Percentiles rank a stretch among this genome's conserved stretches.
These are phyloP conservation scores for Yarrowia galli DNA, from an alignment of 1,139 yeast species.

Conservation along the genomic window DNA sequence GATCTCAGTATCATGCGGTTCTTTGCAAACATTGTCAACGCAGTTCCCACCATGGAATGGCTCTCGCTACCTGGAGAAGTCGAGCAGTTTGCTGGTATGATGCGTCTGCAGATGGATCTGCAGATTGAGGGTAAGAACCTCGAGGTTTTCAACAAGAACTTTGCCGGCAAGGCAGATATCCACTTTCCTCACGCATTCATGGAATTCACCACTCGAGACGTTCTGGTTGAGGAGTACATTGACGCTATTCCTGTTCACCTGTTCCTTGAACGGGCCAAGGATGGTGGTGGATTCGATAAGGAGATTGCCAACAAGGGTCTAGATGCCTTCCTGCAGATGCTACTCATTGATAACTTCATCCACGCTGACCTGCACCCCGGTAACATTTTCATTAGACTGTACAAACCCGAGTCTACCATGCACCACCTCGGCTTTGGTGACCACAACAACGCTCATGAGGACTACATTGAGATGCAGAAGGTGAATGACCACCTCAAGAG, in stretches of 20 bases:
- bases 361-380: slow-evolving; percentile 98
- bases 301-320: slow-evolving; percentile 86
- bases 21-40: slow-evolving; percentile 73
- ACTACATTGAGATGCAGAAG: slow-evolving; percentile 44
- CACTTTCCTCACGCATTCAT: slow-evolving; percentile 83
- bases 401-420: slow-evolving; percentile 46
- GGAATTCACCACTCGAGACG: slow-evolving; percentile 69
- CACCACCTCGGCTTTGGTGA: slow-evolving; percentile 43
- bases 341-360: slow-evolving; percentile 87
- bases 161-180: slow-evolving; percentile 64
- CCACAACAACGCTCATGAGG: slow-evolving; percentile 43
- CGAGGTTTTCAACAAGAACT: slow-evolving; percentile 69
- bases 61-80: slow-evolving; percentile 93
- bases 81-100: slow-evolving; percentile 80
- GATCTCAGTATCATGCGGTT: slow-evolving; percentile 84
- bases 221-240: slow-evolving; percentile 85
- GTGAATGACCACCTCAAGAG: slow-evolving; percentile 50
- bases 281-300: slow-evolving; percentile 61
- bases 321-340: slow-evolving; percentile 91
- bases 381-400: slow-evolving; percentile 82
- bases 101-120: slow-evolving; percentile 87
- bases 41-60: slow-evolving; percentile 97
- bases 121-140: slow-evolving; percentile 88
- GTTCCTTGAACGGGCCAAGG: slow-evolving; percentile 55
- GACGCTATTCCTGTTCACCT: slow-evolving; percentile 83